These are phyloP conservation scores for Leishmania martiniquensis DNA, from an alignment of 208 protist genomes.

Conservation along the genomic window DNA sequence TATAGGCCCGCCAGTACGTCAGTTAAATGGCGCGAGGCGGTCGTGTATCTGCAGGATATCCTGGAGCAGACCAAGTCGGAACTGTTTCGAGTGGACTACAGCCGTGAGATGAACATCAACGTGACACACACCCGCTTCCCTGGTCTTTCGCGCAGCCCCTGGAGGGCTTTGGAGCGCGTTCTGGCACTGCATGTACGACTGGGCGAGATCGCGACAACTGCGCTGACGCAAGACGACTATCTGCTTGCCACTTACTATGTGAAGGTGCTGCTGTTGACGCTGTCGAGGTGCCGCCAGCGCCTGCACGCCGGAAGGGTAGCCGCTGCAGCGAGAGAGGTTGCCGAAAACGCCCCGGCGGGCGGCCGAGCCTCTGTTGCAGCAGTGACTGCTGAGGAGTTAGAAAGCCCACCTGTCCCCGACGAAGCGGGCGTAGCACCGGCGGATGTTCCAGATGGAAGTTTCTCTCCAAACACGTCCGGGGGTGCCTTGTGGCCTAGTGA, in stretches of 20 bases:
- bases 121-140: conserved; percentile 23
- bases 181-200: conserved; percentile 28
- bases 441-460: background rate
- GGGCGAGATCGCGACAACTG: conserved; percentile 36
- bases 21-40: conserved; percentile 39
- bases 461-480: background rate
- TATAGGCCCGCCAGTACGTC: conserved; percentile 9
- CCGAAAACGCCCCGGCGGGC: background rate
- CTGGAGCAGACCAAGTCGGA: conserved; percentile 33
- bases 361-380: background rate
- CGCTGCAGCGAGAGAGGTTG: background rate
- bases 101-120: conserved; percentile 36
- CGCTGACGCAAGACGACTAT: conserved; percentile 47
- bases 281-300: conserved; percentile 30
- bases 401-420: background rate
- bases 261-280: conserved; percentile 16
- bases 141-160: background rate
- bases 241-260: conserved; percentile 36
- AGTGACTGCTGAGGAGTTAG: background rate
- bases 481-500: background rate
- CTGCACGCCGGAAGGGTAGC: conserved; percentile 15
- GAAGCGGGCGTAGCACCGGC: background rate
- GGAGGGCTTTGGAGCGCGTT: conserved; percentile 24
- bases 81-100: conserved; percentile 42
- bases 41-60: conserved; percentile 34